Percentiles rank a stretch among this genome's conserved stretches.
Conservation (phyloP, 2,329 filamentous ascomycete species). For the Cercospora nicotianae region DNA sequence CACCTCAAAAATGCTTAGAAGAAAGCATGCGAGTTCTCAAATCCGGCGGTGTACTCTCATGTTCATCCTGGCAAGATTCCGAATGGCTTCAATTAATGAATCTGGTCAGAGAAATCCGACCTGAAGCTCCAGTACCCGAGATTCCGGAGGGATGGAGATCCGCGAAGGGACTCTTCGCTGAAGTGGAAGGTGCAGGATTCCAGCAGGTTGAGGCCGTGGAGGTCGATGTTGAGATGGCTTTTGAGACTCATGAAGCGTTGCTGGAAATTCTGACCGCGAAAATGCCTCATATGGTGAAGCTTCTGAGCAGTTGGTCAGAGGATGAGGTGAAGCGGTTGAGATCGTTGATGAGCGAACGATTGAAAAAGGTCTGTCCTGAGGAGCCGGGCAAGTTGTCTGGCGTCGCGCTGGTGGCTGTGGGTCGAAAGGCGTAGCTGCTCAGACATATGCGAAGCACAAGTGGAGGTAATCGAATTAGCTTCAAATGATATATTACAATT, state of each 20-base stretch:
- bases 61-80: slow-evolving; percentile 33
- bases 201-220: slow-evolving; percentile 28
- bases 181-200: slow-evolving; percentile 36
- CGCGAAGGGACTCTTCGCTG: slow-evolving; percentile 20
- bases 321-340: slow-evolving; percentile 27
- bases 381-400: slow-evolving; percentile 33
- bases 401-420: slow-evolving; percentile 31
- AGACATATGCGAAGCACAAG: neutral
- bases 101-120: slow-evolving; percentile 21
- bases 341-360: slow-evolving; percentile 23
- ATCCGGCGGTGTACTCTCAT: slow-evolving; percentile 28
- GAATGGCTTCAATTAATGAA: slow-evolving; percentile 36
- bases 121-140: slow-evolving; percentile 25
- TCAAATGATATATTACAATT: neutral
- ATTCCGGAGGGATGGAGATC: slow-evolving; percentile 33
- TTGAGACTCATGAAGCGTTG: slow-evolving; percentile 20
- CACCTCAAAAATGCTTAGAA: slow-evolving; percentile 30
- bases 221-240: slow-evolving; percentile 31
- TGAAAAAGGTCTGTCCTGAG: slow-evolving; percentile 27
- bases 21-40: slow-evolving; percentile 33
- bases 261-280: slow-evolving; percentile 25
- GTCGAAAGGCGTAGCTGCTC: slow-evolving; percentile 24
- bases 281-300: slow-evolving; percentile 31
- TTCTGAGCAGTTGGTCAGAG: slow-evolving; percentile 29
- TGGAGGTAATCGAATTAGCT: neutral